These are phyloP conservation scores for Colletotrichum lini DNA, from an alignment of 2,329 filamentous ascomycete species.

Conservation along the genomic window DNA sequence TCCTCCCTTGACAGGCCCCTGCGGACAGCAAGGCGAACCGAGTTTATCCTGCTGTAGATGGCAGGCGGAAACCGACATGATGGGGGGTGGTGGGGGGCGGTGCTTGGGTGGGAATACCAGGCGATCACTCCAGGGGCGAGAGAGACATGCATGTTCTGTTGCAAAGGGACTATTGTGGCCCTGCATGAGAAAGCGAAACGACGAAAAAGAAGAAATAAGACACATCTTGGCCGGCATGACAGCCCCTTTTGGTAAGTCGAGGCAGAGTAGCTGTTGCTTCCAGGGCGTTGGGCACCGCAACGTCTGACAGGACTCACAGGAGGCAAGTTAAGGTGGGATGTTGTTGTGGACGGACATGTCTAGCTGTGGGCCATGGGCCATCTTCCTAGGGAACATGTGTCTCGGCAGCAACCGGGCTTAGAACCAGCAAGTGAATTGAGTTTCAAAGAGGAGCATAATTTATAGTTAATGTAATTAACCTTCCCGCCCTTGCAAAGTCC, in stretches of 20 bases:
- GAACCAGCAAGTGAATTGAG: neutral
- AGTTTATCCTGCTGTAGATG: slow-evolving; percentile 12
- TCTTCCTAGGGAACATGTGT: neutral
- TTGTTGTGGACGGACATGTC: neutral
- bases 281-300: neutral
- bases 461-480: neutral
- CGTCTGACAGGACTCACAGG: neutral
- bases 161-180: slow-evolving; percentile 7
- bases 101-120: neutral
- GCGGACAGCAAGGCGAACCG: neutral
- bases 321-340: neutral
- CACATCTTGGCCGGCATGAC: neutral
- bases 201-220: slow-evolving; percentile 28
- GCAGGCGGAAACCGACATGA: slow-evolving; percentile 16
- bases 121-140: slow-evolving; percentile 9
- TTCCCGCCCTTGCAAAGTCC: too few relatives aligned
- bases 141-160: slow-evolving; percentile 18
- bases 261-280: slow-evolving; percentile 2
- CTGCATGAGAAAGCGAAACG: slow-evolving; percentile 30
- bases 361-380: neutral
- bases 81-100: neutral
- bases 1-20: slow-evolving; percentile 12
- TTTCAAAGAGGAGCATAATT: neutral
- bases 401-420: neutral
- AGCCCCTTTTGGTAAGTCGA: neutral